phyloP scores from a whole-genome alignment of 2,329 filamentous ascomycete genomes.

The Aspergillus sp. region DNA sequence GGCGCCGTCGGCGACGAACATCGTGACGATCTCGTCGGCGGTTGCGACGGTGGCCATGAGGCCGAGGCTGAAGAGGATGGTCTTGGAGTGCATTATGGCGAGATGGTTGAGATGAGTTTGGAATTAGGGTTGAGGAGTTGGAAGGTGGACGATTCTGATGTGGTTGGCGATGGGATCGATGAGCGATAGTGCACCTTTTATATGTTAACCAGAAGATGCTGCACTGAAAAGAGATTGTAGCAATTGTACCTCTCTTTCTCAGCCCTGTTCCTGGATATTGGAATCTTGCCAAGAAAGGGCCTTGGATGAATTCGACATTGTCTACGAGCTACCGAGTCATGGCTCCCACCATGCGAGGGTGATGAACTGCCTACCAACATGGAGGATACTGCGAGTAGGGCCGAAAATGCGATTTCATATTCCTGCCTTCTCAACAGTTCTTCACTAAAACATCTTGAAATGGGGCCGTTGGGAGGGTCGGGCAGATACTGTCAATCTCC shows the following conservation, averaged over 20 bases:
- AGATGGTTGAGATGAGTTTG: neutral
- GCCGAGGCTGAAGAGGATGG: neutral
- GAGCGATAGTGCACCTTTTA: neutral
- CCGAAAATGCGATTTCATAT: neutral
- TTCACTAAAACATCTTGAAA: neutral
- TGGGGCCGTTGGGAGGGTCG: neutral
- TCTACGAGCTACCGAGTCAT: neutral
- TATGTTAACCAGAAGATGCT: neutral
- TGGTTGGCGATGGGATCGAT: neutral
- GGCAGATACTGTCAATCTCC: neutral
- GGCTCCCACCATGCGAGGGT: no score
- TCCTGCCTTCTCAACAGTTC: neutral
- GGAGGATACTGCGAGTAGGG: neutral
- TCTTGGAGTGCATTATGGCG: neutral
- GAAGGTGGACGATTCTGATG: no score
- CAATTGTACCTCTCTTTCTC: neutral
- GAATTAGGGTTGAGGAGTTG: no score
- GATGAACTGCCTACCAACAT: neutral
- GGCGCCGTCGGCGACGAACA: neutral
- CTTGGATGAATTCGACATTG: neutral
- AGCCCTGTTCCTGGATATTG: neutral
- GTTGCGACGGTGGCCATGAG: neutral
- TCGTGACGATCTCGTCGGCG: neutral
- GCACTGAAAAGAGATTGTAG: neutral
- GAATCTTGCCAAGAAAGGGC: neutral